These are phyloP conservation scores for Heteromeles arbutifolia DNA, from an alignment of 306 rosid species.

Conservation along the genomic window DNA sequence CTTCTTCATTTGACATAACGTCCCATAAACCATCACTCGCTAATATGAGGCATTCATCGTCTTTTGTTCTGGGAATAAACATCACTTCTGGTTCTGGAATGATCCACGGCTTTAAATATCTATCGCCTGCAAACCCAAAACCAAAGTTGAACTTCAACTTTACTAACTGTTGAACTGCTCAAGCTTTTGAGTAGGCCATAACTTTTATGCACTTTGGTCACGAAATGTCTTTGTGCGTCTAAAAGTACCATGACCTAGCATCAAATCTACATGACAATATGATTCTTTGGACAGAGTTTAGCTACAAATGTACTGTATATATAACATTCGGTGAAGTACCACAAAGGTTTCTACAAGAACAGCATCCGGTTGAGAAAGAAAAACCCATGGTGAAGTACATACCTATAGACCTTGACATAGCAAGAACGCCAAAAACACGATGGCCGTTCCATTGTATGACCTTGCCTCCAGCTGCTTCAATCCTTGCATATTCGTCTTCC, in stretches of 20 bases:
- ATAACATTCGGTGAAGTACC: not conserved
- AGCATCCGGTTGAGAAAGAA: not conserved
- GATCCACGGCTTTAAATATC: slow-evolving; percentile 89
- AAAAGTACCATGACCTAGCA: not conserved
- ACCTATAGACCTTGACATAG: slow-evolving; percentile 96
- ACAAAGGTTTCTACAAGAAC: not conserved
- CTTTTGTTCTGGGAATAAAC: slow-evolving; percentile 64
- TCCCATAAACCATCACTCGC: slow-evolving; percentile 96
- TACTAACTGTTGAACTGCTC: not conserved
- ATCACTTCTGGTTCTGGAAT: slow-evolving; percentile 89
- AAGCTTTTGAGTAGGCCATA: not conserved
- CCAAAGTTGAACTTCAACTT: not conserved
- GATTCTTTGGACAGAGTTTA: too few relatives aligned
- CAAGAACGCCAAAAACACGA: slow-evolving; percentile 86
- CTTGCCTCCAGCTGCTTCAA: slow-evolving; percentile 91
- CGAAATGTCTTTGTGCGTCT: not conserved
- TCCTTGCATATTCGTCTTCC: slow-evolving; percentile 80
- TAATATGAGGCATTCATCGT: slow-evolving; percentile 74
- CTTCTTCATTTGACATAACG: slow-evolving; percentile 82
- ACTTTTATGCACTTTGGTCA: not conserved
- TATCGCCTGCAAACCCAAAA: slow-evolving; percentile 57
- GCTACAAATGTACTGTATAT: not conserved
- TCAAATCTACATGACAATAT: not conserved
- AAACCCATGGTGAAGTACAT: slow-evolving; percentile 14
- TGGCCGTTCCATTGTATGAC: slow-evolving; percentile 93